Evolutionary conservation across 2,329 filamentous ascomycete species (phyloP).

Genomic region (Aulographum hederae): DNA sequence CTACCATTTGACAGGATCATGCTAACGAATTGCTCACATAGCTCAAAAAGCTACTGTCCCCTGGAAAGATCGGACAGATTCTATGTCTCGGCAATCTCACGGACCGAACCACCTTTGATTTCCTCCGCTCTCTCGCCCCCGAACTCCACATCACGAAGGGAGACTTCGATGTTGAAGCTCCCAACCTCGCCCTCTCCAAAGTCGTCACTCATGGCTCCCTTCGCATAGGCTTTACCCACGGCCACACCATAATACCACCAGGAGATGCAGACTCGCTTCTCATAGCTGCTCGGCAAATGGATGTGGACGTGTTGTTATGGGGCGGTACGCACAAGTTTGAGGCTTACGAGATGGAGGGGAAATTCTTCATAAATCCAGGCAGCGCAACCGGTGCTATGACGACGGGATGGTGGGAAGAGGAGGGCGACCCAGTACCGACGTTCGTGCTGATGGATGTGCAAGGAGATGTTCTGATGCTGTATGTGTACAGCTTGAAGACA

Average conservation of each 20-base stretch:
- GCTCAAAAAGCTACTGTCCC: constrained; percentile 38
- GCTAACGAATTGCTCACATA: constrained; percentile 6
- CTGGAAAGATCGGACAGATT: constrained; percentile 39
- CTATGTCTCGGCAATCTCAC: constrained; percentile 41
- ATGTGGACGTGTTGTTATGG: constrained; percentile 52
- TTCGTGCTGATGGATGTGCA: constrained; percentile 98
- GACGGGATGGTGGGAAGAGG: constrained; percentile 37
- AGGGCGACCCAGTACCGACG: constrained; percentile 59
- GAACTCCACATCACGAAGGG: constrained; percentile 54
- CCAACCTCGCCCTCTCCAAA: constrained; percentile 45
- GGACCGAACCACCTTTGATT: constrained; percentile 36
- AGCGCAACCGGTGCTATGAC: constrained; percentile 49
- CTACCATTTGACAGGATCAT: too few relatives aligned
- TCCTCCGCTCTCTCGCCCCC: constrained; percentile 35
- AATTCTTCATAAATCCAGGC: constrained; percentile 54
- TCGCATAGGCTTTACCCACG: constrained; percentile 53
- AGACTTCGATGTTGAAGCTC: constrained; percentile 51
- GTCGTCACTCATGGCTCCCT: constrained; percentile 52
- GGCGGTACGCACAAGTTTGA: constrained; percentile 53
- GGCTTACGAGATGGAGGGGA: constrained; percentile 53
- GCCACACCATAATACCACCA: constrained; percentile 52
- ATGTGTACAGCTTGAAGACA: constrained; percentile 55
- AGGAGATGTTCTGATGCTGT: constrained; percentile 86
- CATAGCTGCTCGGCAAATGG: constrained; percentile 53
- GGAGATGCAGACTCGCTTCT: constrained; percentile 47